Evolutionary conservation across 306 rosid genomes (phyloP).

Genomic region (Morella rubra): DNA sequence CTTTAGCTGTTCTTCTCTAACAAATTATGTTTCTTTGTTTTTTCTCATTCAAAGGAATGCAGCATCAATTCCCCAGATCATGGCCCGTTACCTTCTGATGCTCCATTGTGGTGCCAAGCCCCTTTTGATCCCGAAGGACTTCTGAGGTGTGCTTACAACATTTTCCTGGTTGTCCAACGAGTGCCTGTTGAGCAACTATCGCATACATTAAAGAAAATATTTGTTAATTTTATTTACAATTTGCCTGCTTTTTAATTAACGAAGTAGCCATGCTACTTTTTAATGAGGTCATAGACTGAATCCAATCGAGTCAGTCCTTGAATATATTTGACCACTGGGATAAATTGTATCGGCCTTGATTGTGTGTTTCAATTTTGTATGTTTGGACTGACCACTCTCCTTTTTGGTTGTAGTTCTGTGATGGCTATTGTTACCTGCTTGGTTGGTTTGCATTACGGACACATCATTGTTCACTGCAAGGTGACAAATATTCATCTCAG

Average conservation of each 20-base stretch:
- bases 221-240: not conserved
- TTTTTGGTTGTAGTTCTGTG: constrained; percentile 55
- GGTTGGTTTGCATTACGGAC: constrained; percentile 90
- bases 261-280: not conserved
- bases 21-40: not conserved
- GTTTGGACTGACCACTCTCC: not conserved
- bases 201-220: not conserved
- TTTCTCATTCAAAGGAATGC: constrained; percentile 58
- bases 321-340: not conserved
- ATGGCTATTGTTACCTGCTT: constrained; percentile 96
- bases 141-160: constrained; percentile 52
- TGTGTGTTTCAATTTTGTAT: constrained; percentile 19
- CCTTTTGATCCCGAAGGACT: constrained; percentile 99
- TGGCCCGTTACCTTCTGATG: constrained; percentile 83
- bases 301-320: not conserved
- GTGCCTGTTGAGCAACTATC: constrained; percentile 12
- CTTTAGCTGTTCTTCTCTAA: not conserved
- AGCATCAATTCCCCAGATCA: constrained; percentile 78
- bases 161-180: not conserved
- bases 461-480: constrained; percentile 81
- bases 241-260: not conserved
- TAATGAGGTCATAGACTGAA: not conserved
- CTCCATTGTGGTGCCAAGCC: constrained; percentile 99
- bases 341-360: not conserved
- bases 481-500: constrained; percentile 32